These are phyloP conservation scores for Apiotrichum veenhuisii DNA, from an alignment of 1,284 basidiomycete species.

Conservation along the genomic window DNA sequence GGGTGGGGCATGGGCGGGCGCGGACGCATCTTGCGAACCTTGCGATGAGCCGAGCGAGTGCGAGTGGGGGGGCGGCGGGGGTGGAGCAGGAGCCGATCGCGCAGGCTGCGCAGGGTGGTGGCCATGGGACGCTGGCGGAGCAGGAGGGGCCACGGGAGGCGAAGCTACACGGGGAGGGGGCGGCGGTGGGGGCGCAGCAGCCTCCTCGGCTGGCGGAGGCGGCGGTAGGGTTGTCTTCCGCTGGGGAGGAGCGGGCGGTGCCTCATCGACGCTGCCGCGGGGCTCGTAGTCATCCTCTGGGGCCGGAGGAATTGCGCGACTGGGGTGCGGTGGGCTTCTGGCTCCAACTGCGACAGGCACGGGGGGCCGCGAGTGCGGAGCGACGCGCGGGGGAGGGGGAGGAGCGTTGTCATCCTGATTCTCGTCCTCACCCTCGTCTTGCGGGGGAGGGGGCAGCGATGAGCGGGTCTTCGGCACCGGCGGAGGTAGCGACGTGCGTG, in stretches of 20 bases:
- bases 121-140: not conserved
- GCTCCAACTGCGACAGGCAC: constrained; percentile 1
- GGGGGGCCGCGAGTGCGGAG: constrained; percentile 16
- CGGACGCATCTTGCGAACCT: not conserved
- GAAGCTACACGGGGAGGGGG: not conserved
- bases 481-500: not conserved
- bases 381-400: constrained; percentile 10
- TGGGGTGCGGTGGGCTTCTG: not conserved
- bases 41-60: not conserved
- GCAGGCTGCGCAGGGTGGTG: constrained; percentile 13
- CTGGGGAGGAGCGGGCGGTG: no score
- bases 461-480: not conserved
- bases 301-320: not conserved
- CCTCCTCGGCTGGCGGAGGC: not conserved
- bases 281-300: not conserved
- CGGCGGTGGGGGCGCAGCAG: constrained; percentile 7
- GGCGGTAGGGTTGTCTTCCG: not conserved
- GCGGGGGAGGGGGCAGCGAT: not conserved
- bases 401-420: constrained; percentile 19
- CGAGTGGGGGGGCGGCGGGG: not conserved
- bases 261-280: not conserved
- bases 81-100: constrained; percentile 14
- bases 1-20: not conserved
- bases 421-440: constrained; percentile 19
- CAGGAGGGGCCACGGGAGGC: not conserved